These are phyloP conservation scores for Ploettnerulaceae sp. DNA, from an alignment of 2,329 filamentous ascomycete species.

Conservation along the genomic window DNA sequence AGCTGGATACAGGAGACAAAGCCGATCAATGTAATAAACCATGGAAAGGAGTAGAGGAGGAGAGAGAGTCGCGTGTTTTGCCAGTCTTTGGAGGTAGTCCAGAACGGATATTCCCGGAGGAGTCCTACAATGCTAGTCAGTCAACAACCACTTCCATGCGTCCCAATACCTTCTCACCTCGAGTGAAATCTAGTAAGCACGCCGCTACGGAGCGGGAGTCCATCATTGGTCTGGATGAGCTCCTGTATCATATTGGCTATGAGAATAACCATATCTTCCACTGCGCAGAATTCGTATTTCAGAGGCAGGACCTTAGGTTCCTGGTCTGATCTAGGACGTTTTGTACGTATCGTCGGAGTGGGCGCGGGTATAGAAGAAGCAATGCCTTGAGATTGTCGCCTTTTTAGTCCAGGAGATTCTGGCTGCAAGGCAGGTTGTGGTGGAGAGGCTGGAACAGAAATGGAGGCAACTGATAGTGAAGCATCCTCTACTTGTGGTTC, in stretches of 20 bases:
- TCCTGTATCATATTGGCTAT: constrained; percentile 96
- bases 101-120: constrained; percentile 89
- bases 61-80: constrained; percentile 87
- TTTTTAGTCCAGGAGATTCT: constrained; percentile 34
- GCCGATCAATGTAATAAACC: constrained; percentile 96
- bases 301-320: constrained; percentile 58
- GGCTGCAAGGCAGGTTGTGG: constrained; percentile 28
- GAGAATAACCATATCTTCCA: constrained; percentile 82
- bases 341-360: constrained; percentile 34
- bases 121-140: constrained; percentile 32
- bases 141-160: background rate
- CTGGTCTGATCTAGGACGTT: constrained; percentile 49
- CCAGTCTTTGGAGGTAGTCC: constrained; percentile 89
- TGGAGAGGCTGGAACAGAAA: constrained; percentile 13
- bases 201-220: constrained; percentile 75
- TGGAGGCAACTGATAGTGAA: background rate
- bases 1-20: constrained; percentile 86
- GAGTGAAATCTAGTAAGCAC: constrained; percentile 94
- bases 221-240: constrained; percentile 88
- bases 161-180: constrained; percentile 50
- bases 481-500: constrained; percentile 5
- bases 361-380: constrained; percentile 6
- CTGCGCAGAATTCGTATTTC: constrained; percentile 74
- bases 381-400: constrained; percentile 29
- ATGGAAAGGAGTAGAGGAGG: constrained; percentile 94